phyloP scores from a whole-genome alignment of 2,329 filamentous ascomycete genomes.

The Diaporthe vexans region DNA sequence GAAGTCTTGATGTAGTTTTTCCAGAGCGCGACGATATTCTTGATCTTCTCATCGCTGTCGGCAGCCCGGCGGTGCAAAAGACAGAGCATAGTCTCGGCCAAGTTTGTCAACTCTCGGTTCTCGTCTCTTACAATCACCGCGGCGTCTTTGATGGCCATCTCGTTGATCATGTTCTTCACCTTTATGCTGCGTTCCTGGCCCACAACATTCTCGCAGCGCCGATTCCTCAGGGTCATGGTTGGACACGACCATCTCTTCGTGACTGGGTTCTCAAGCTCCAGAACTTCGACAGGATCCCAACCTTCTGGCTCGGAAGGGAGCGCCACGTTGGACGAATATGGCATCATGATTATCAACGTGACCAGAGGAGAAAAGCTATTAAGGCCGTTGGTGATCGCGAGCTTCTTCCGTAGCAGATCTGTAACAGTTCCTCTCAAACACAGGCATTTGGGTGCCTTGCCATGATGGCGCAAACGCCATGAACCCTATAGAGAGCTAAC shows the following conservation, averaged over 20 bases:
- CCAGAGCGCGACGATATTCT: background rate
- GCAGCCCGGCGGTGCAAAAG: background rate
- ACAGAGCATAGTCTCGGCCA: background rate
- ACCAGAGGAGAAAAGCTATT: background rate
- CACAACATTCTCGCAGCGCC: constrained; percentile 11
- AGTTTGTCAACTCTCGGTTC: background rate
- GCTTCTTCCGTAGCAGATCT: too few species aligned
- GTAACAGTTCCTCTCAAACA: too few species aligned
- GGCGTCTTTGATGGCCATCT: background rate
- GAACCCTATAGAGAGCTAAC: too few species aligned
- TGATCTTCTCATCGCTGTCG: background rate
- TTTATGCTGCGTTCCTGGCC: background rate
- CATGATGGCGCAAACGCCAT: too few species aligned
- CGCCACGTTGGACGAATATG: background rate
- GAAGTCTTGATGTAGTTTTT: background rate
- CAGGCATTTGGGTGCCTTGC: background rate
- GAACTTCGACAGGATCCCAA: background rate
- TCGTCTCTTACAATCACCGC: background rate
- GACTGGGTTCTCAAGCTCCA: background rate
- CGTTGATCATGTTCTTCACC: background rate
- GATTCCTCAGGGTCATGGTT: background rate
- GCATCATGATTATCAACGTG: background rate
- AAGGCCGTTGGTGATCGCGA: background rate
- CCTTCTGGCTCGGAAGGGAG: background rate
- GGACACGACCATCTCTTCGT: constrained; percentile 1